Conservation (phyloP, 768 basidiomycete species). For the Mycena latifolia region DNA sequence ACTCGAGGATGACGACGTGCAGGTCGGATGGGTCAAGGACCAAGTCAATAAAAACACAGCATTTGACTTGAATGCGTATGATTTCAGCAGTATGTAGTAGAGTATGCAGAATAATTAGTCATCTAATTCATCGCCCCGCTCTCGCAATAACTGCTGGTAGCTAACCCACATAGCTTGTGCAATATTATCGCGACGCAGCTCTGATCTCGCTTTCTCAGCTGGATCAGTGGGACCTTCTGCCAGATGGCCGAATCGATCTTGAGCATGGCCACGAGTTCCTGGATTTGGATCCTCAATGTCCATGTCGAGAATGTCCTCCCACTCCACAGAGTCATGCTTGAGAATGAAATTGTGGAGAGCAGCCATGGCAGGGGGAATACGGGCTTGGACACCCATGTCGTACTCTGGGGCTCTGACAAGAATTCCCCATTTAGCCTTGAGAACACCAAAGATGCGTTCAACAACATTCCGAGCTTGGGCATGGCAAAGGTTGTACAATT, state of each 20-base stretch:
- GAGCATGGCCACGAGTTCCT: neutral
- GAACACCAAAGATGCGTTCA: too few species aligned
- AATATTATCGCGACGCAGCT: slow-evolving; percentile 40
- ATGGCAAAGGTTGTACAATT: slow-evolving; percentile 53
- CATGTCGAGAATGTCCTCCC: slow-evolving; percentile 40
- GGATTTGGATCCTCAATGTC: slow-evolving; percentile 29
- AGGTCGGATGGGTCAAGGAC: neutral
- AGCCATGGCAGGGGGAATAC: too few species aligned
- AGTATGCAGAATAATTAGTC: neutral
- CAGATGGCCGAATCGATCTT: slow-evolving; percentile 14
- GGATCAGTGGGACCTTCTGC: neutral
- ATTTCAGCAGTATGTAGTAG: too few species aligned
- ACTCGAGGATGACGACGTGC: neutral
- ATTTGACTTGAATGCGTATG: neutral
- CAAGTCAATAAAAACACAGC: neutral
- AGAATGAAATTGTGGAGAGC: slow-evolving; percentile 52
- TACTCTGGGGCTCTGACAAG: slow-evolving; percentile 39
- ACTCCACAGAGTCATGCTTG: slow-evolving; percentile 39
- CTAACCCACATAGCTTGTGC: slow-evolving; percentile 46
- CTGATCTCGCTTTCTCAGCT: slow-evolving; percentile 32
- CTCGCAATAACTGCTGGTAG: slow-evolving; percentile 31
- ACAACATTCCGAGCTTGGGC: slow-evolving; percentile 49
- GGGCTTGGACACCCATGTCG: slow-evolving; percentile 35
- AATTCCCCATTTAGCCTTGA: slow-evolving; percentile 41
- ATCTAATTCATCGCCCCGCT: neutral